Percentiles rank a stretch among this genome's conserved stretches.
These are phyloP conservation scores for Picocystis sp. DNA, from an alignment of 163 green algal genomes.

Conservation along the genomic window DNA sequence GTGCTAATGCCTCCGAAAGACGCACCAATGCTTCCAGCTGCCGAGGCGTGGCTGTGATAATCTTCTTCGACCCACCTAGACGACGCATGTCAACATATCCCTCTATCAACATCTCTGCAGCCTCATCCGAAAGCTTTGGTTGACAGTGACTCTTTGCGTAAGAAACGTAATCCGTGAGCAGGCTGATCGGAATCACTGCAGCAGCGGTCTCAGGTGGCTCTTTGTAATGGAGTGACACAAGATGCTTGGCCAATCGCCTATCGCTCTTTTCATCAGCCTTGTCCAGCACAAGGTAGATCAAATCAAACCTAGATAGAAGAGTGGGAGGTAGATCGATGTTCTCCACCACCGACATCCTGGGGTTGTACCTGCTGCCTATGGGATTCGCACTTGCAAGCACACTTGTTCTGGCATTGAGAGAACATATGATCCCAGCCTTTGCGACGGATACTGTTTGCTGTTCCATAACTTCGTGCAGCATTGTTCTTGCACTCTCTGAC, in stretches of 20 bases:
- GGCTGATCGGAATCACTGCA: slow-evolving; percentile 40
- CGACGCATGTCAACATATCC: slow-evolving; percentile 52
- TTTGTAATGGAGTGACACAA: slow-evolving; percentile 51
- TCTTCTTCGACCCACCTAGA: slow-evolving; percentile 20
- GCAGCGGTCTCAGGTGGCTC: slow-evolving; percentile 9
- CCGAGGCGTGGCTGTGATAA: slow-evolving; percentile 81
- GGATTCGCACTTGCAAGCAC: slow-evolving; percentile 93
- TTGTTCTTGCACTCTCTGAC: slow-evolving; percentile 71
- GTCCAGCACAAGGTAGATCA: slow-evolving; percentile 88
- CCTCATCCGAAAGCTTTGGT: slow-evolving; percentile 32
- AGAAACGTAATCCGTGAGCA: slow-evolving; percentile 77
- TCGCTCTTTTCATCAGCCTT: slow-evolving; percentile 51
- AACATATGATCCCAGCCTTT: slow-evolving; percentile 97
- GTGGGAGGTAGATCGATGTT: slow-evolving; percentile 96
- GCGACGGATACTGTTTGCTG: slow-evolving; percentile 94
- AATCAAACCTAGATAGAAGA: slow-evolving; percentile 87
- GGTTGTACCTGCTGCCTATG: slow-evolving; percentile 70
- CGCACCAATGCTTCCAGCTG: slow-evolving; percentile 94
- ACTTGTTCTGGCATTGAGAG: slow-evolving; percentile 85
- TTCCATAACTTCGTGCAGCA: slow-evolving; percentile 82
- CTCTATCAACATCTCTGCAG: slow-evolving; percentile 51
- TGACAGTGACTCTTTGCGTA: slow-evolving; percentile 43
- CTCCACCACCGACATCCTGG: slow-evolving; percentile 66
- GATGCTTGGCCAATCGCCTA: slow-evolving; percentile 49
- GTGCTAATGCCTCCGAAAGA: slow-evolving; percentile 67